Percentiles rank a stretch among this genome's conserved stretches.
These are phyloP conservation scores for Monascus purpureus DNA, from an alignment of 495 filamentous ascomycete genomes.

Conservation along the genomic window DNA sequence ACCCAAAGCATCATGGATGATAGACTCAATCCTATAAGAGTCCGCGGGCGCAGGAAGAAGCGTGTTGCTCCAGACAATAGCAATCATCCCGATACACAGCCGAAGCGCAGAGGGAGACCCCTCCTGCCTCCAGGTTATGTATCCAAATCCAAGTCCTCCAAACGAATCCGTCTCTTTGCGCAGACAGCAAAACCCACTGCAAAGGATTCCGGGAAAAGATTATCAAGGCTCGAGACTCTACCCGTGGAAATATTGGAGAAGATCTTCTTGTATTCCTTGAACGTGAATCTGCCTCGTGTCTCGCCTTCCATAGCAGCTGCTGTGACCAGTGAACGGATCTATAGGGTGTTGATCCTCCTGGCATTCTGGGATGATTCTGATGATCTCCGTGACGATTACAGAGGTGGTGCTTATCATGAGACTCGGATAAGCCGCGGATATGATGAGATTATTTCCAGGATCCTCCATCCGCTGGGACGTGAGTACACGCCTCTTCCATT, in stretches of 20 bases:
- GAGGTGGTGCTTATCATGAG: too few species aligned
- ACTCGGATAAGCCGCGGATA: too few species aligned
- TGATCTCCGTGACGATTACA: too few species aligned
- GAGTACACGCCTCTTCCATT: constrained; percentile 14
- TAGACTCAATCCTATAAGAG: constrained; percentile 15
- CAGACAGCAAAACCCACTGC: constrained; percentile 1
- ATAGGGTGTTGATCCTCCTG: constrained; percentile 22
- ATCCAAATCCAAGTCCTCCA: constrained; percentile 4
- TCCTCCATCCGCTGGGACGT: constrained; percentile 21
- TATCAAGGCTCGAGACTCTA: constrained; percentile 33
- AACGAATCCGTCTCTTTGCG: constrained; percentile 6
- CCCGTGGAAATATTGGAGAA: constrained; percentile 40
- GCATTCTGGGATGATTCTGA: constrained; percentile 27
- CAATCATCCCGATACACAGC: constrained; percentile 6
- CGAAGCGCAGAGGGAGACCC: too few species aligned
- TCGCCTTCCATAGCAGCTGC: constrained; percentile 23
- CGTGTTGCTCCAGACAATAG: constrained; percentile 2
- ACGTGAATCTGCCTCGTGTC: constrained; percentile 29
- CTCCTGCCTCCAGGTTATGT: too few species aligned
- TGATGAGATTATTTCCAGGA: constrained; percentile 7
- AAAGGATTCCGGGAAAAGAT: constrained; percentile 6
- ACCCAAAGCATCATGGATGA: constrained; percentile 7
- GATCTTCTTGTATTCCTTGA: constrained; percentile 39
- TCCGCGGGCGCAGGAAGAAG: constrained; percentile 14
- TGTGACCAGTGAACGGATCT: constrained; percentile 28